Evolutionary conservation across 129 eudicot species (phyloP).

Genomic region (Helichrysum umbraculigerum): DNA sequence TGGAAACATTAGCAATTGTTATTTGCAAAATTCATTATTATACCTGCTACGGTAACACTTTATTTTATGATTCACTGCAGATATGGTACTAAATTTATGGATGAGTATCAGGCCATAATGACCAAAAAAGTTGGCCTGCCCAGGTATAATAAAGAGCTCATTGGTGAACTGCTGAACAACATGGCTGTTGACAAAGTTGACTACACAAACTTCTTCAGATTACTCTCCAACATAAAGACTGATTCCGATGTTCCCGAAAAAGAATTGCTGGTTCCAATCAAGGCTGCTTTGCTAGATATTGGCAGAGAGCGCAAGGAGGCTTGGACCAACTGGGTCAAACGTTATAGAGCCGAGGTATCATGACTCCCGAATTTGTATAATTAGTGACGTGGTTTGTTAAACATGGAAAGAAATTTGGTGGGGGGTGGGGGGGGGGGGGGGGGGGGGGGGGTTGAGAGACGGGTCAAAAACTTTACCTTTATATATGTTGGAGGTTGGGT

Average conservation of each 20-base stretch:
- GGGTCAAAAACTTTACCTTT: too few species aligned
- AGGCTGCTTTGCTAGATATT: constrained; percentile 83
- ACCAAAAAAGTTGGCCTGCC: constrained; percentile 77
- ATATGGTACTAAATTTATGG: constrained; percentile 92
- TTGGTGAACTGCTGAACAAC: constrained; percentile 75
- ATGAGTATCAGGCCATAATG: constrained; percentile 87
- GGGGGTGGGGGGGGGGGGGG: too few species aligned
- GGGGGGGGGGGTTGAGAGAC: too few species aligned
- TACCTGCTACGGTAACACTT: neutral
- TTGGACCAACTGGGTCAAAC: constrained; percentile 86
- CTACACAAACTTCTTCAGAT: constrained; percentile 90
- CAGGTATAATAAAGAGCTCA: constrained; percentile 75
- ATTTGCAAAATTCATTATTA: neutral
- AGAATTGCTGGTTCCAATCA: constrained; percentile 65
- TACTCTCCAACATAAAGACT: constrained; percentile 71
- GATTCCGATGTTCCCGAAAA: constrained; percentile 58
- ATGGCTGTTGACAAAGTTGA: constrained; percentile 98
- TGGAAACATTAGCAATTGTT: neutral
- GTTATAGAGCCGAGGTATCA: constrained; percentile 74
- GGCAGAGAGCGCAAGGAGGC: constrained; percentile 93
- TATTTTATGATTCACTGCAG: constrained; percentile 35
- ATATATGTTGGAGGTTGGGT: too few species aligned
- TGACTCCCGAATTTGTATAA: constrained; percentile 4
- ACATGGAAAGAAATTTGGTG: too few species aligned
- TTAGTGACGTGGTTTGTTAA: neutral